These are phyloP conservation scores for Hypoxylon sp. DNA, from an alignment of 2,329 filamentous ascomycete species.

Conservation along the genomic window DNA sequence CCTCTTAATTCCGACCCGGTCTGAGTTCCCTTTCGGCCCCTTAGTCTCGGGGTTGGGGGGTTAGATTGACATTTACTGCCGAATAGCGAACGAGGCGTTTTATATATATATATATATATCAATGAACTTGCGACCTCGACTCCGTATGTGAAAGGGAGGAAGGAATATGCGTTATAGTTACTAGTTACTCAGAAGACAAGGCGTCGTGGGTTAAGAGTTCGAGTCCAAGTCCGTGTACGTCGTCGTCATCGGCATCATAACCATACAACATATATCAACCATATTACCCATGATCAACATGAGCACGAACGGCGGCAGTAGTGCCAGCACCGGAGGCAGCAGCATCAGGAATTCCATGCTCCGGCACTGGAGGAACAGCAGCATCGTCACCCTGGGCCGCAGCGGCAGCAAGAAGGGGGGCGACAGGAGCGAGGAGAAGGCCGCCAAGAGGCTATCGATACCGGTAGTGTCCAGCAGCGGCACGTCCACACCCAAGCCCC, in stretches of 20 bases:
- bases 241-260: too few relatives aligned
- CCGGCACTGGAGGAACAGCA: constrained; percentile 33
- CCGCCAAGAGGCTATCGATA: constrained; percentile 22
- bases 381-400: constrained; percentile 22
- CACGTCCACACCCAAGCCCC: constrained; percentile 8
- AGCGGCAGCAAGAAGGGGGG: constrained; percentile 22
- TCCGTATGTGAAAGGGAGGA: not conserved
- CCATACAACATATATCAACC: not conserved
- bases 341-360: constrained; percentile 29
- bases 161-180: constrained; percentile 14
- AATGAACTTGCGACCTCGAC: not conserved
- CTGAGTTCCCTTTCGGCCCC: not conserved
- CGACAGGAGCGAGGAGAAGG: constrained; percentile 19
- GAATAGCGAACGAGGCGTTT: not conserved
- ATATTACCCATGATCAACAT: constrained; percentile 22
- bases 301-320: constrained; percentile 10
- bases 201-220: constrained; percentile 7
- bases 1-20: not conserved
- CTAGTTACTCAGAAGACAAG: constrained; percentile 3
- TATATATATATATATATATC: not conserved
- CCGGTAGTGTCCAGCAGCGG: constrained; percentile 1
- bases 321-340: constrained; percentile 5
- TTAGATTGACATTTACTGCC: not conserved
- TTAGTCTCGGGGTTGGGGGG: not conserved
- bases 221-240: not conserved